Base-by-base conservation (phyloP, 164 flowering plant genomes). In the Pachysandra terminalis region DNA sequence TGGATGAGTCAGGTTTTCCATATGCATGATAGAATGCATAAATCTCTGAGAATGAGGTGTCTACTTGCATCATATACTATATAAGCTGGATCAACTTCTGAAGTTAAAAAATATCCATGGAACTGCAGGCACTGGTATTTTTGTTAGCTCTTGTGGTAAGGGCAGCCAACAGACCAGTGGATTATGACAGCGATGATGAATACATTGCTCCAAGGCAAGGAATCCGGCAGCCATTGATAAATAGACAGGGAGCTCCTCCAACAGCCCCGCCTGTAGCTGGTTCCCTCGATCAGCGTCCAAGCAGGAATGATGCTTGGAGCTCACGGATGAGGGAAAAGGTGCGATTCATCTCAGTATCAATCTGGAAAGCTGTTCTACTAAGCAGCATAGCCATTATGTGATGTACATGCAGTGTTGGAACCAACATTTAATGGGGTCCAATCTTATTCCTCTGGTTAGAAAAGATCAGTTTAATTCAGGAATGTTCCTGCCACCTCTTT, bases 261-360 rank as follows among this genome's bases (percentile, higher is more conserved):
- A 59, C 95, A 49, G 90, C 93, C 56, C 85, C 78, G 16, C 91
- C 95, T 67, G 93, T 75, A 63, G 71, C 90, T 80, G 85, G 82
- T 8, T 14, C 87, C 54, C 77, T 81, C 65, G 97, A 91, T 74
- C 82, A 83, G 52, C 88, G 95, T 14, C 84, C 90, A 7, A 75
- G 77, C 72, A 85, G 97, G 81, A 91, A 75, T 77, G 97, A 91
- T 77, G 95, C 97, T 64, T 91, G 97, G 97, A 91, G 97, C 75
- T 60, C 90, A 73, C 85, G 97, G 6, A 87, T 91, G 97, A 81
- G 93, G 76, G 97, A 91, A 82, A 89, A 89, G 93, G 97, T 91
- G 23, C 8, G 21, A 37, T 3, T 25, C 22, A 23, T 8, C 19
- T 71, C 15, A 53, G 8, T 12, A n/a, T 1, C 23, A 51, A 3